phyloP scores from a whole-genome alignment of 31 red algal species.

The Porphyra umbilicalis region DNA sequence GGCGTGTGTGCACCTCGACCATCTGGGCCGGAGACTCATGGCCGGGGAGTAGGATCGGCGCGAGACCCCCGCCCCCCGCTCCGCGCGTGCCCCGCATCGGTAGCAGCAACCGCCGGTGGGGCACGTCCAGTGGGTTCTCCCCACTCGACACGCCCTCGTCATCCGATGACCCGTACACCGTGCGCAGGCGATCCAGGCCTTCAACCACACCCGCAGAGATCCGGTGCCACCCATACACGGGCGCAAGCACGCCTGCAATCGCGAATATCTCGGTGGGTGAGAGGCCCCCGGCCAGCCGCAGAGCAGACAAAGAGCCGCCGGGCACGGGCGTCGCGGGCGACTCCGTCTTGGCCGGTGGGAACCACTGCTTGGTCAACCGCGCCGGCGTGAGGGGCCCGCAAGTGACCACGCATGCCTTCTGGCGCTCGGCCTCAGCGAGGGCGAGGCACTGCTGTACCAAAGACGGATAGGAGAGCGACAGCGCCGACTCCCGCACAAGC shows the following conservation, averaged over 20 bases:
- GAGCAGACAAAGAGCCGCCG: neutral
- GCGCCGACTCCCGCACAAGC: neutral
- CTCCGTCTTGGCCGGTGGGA: neutral
- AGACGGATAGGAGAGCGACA: neutral
- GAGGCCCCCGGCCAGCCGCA: neutral
- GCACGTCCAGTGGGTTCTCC: neutral
- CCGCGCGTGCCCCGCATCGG: neutral
- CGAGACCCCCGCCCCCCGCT: neutral
- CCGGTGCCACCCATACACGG: neutral
- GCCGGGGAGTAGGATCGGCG: slow-evolving; percentile 24
- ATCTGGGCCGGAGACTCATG: slow-evolving; percentile 45
- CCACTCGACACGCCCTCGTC: neutral
- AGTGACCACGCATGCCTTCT: neutral
- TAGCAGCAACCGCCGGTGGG: neutral
- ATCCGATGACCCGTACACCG: neutral
- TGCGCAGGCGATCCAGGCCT: neutral
- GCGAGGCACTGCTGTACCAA: neutral
- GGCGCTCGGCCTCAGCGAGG: neutral
- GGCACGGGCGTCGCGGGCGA: neutral
- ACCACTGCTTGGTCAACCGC: neutral
- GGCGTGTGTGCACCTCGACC: slow-evolving; percentile 33
- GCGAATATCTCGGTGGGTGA: neutral
- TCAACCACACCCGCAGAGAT: neutral
- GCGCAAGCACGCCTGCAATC: neutral
- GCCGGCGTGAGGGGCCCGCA: neutral